phyloP scores from a whole-genome alignment of 768 basidiomycete species.

The Scleroderma bovista region DNA sequence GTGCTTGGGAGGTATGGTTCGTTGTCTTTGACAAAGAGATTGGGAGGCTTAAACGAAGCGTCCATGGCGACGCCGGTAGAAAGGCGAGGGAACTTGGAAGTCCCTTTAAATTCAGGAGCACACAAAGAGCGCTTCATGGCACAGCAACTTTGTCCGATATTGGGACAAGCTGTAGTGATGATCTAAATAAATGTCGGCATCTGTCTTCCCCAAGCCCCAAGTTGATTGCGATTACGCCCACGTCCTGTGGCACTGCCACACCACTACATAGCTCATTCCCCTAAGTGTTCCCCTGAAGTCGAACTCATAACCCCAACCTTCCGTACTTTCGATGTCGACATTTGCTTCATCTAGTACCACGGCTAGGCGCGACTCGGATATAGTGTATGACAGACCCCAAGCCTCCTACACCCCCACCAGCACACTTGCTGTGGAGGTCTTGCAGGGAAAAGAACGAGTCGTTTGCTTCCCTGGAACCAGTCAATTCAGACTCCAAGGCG shows the following conservation, averaged over 20 bases:
- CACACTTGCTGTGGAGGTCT: slow-evolving; percentile 7
- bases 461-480: slow-evolving; percentile 48
- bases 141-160: background rate
- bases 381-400: background rate
- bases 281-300: too few species aligned
- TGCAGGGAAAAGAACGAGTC: slow-evolving; percentile 31
- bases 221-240: too few species aligned
- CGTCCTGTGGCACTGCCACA: too few species aligned
- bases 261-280: too few species aligned
- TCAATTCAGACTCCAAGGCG: slow-evolving; percentile 44
- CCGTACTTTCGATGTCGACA: too few species aligned
- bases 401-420: background rate
- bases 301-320: too few species aligned
- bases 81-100: too few species aligned
- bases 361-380: too few species aligned
- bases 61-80: background rate
- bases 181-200: too few species aligned
- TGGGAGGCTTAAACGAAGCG: background rate
- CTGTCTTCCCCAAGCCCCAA: too few species aligned
- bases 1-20: background rate
- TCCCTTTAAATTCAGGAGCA: background rate
- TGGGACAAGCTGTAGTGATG: too few species aligned
- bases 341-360: background rate
- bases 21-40: background rate
- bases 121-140: too few species aligned